A percentile compares a stretch with the other conserved stretches of the same genome.
These are phyloP conservation scores for Pestalotiopsis sp. DNA, from an alignment of 2,329 filamentous ascomycete genomes.

Conservation along the genomic window DNA sequence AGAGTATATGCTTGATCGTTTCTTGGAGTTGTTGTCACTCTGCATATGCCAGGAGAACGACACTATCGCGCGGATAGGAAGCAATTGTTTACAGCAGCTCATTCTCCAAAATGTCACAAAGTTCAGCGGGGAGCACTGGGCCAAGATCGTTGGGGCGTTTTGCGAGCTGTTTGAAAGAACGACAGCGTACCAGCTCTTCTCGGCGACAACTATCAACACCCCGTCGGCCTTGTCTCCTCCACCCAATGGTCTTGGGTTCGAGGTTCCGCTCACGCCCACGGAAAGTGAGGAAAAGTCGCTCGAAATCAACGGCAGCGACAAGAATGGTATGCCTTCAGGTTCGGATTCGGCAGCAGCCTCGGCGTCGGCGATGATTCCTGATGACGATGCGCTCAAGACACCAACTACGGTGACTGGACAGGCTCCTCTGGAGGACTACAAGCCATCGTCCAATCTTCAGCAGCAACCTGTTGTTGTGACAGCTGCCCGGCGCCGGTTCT, in stretches of 20 bases:
- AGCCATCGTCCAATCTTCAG: slow-evolving; percentile 73
- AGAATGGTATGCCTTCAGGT: slow-evolving; percentile 39
- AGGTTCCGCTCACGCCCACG: slow-evolving; percentile 44
- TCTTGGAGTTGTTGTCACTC: slow-evolving; percentile 88
- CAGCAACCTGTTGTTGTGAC: slow-evolving; percentile 92
- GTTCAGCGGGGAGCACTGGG: slow-evolving; percentile 86
- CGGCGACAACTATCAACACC: slow-evolving; percentile 66
- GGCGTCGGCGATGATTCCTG: slow-evolving; percentile 22
- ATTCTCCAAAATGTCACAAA: slow-evolving; percentile 96
- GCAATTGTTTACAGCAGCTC: slow-evolving; percentile 95
- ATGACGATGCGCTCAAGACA: slow-evolving; percentile 23
- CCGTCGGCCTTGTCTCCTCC: slow-evolving; percentile 54
- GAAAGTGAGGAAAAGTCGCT: slow-evolving; percentile 59
- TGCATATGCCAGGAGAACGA: slow-evolving; percentile 99
- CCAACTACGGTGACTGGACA: slow-evolving; percentile 34
- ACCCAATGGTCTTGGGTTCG: slow-evolving; percentile 56
- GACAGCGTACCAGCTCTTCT: slow-evolving; percentile 94
- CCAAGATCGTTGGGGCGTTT: slow-evolving; percentile 92
- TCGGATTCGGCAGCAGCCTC: slow-evolving; percentile 32
- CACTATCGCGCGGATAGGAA: slow-evolving; percentile 95
- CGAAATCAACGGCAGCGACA: slow-evolving; percentile 60
- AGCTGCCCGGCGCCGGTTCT: slow-evolving; percentile 88
- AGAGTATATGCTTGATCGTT: slow-evolving; percentile 98
- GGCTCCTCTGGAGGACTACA: slow-evolving; percentile 80
- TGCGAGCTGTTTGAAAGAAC: slow-evolving; percentile 94